Evolutionary conservation across 306 rosid genomes (phyloP).

Genomic region (Rosa persica): DNA sequence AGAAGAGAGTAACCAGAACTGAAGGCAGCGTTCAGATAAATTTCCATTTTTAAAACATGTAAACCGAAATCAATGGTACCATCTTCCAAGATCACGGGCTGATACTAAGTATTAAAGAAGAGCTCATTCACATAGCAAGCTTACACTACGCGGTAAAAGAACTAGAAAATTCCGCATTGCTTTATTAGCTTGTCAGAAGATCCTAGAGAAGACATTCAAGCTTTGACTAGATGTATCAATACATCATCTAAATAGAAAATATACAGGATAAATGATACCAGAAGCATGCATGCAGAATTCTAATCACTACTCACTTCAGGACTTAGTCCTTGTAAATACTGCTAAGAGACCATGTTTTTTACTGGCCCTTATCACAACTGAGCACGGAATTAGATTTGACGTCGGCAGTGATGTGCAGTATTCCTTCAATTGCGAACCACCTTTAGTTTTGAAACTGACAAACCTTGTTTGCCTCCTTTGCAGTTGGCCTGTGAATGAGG

Average conservation of each 20-base stretch:
- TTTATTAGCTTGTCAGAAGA: not conserved
- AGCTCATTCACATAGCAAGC: not conserved
- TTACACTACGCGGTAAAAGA: not conserved
- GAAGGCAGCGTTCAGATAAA: not conserved
- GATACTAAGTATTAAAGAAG: not conserved
- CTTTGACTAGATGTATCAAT: not conserved
- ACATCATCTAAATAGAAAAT: not conserved
- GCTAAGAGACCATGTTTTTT: conserved; percentile 5
- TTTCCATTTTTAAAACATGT: not conserved
- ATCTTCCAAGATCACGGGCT: not conserved
- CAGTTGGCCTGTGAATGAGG: conserved; percentile 94
- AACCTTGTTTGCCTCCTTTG: no score
- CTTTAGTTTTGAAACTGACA: no score
- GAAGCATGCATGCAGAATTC: conserved; percentile 1
- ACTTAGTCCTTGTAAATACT: conserved; percentile 8
- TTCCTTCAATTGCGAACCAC: no score
- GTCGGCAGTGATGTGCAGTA: no score
- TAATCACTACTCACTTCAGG: not conserved
- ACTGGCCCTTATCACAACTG: no score
- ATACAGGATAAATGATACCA: not conserved
- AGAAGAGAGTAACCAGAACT: not conserved
- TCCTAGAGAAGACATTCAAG: not conserved
- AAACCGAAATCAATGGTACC: not conserved
- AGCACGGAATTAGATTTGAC: no score
- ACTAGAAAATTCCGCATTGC: not conserved